Base-by-base conservation (phyloP, 2,329 filamentous ascomycete genomes). In the Drechslera avenae region DNA sequence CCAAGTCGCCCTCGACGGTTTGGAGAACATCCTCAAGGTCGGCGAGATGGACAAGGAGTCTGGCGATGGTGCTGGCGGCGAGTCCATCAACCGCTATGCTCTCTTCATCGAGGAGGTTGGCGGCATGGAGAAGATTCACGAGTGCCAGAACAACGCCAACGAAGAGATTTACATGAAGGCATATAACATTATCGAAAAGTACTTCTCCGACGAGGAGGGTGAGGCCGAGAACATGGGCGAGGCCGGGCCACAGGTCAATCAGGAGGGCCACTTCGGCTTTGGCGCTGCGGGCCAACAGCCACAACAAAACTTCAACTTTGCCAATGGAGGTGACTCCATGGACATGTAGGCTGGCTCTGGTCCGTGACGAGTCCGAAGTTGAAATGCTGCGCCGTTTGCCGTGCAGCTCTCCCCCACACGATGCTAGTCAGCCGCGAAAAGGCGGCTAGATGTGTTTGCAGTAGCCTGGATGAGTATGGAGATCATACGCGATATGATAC, bases 161-260 rank as follows among this genome's bases (percentile, higher is more conserved):
- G 94, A 99, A 79, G 94, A 99, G 79, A 99, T 99, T 67, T 99
- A 99, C 83, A 97, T 99, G 93, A 99, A 99, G 86, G 94, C 94
- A 0, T 99, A 97, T 84, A 97, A 96, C 84, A 99, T 99, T 78
- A 99, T 99, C 64, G 94, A 99, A 83, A 97, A 97, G 82, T 99
- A 99, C 84, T 99, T 99, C 81, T 97, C 92, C 0, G 94, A 99
- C 69, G 94, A 99, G 64, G 94, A 97, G 48, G 94, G 96, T 72
- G 84, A 83, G 57, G 85, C 78, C 39, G 91, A 92, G 60, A 72
- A 73, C 67, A 91, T 91, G 63, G 90, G 91, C 56, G 90, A 95
- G 68, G 84, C 91, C 75, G 88, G 84, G 54, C 85, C 89, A 54
- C 83, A 85, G 67, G 82, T 85, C 63, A 85, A 83, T 59, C 88